phyloP scores from a whole-genome alignment of 1,139 yeast species.

The Candida dubliniensis region DNA sequence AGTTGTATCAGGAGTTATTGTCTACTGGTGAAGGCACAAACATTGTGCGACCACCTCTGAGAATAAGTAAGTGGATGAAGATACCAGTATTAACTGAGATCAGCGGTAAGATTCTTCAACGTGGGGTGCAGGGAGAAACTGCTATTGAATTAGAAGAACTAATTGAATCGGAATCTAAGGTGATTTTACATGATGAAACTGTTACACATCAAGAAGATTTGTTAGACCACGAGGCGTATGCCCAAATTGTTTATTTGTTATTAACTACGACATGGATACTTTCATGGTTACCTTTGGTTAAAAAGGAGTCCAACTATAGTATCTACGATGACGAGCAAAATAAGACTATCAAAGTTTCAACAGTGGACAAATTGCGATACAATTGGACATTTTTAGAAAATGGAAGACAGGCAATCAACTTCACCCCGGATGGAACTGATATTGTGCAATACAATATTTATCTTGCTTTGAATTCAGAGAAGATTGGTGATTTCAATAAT shows the following conservation, averaged over 20 bases:
- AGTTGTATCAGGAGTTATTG: conserved; percentile 33
- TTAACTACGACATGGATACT: conserved; percentile 50
- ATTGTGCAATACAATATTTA: conserved; percentile 27
- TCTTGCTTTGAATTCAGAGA: conserved; percentile 38
- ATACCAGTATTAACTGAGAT: conserved; percentile 36
- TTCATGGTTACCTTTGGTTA: conserved; percentile 55
- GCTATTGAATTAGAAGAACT: conserved; percentile 11
- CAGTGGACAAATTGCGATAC: conserved; percentile 48
- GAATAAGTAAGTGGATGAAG: conserved; percentile 46
- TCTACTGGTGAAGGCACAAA: conserved; percentile 19
- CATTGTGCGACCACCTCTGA: conserved; percentile 25
- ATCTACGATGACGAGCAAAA: conserved; percentile 26
- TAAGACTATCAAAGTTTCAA: conserved; percentile 21
- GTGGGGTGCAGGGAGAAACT: conserved; percentile 3
- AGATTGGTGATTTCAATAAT: conserved; percentile 48
- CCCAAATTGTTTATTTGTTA: conserved; percentile 49
- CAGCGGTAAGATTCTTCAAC: conserved; percentile 29
- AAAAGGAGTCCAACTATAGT: conserved; percentile 41
- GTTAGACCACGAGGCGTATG: conserved; percentile 45
- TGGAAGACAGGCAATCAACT: conserved; percentile 31
- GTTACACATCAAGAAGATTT: conserved; percentile 38
- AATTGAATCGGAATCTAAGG: conserved; percentile 35
- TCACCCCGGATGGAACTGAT: conserved; percentile 22
- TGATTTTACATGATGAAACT: conserved; percentile 24
- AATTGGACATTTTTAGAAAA: conserved; percentile 60